Base-by-base conservation (phyloP, 371 early-diverging fungal genomes). In the Actinomortierella ambigua region DNA sequence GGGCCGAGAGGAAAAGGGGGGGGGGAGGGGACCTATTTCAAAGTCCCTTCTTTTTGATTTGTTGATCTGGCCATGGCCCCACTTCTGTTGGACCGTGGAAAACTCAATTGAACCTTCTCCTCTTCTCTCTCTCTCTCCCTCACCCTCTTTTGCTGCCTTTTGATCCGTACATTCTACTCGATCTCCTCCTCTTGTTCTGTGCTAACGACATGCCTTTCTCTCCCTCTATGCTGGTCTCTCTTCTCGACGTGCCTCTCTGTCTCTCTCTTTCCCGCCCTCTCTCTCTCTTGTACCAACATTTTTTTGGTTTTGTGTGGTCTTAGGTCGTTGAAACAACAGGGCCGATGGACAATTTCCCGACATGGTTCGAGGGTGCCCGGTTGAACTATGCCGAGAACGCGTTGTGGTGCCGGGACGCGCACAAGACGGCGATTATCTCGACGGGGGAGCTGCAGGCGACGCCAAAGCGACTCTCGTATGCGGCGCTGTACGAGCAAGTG, bases 371-470 rank as follows among this genome's bases (percentile, higher is more conserved):
- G 28, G 95, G 91, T 4, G 84, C 93, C 0, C 80, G 83, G 17
- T 79, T 98, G 39, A 98, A 97, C 80, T 96, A 92, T 78, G 92
- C 98, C 27, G 96, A 98, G 68, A 96, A 97, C 69, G 57, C 94
- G 23, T 75, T 98, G 42, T 83, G 84, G 79, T 89, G 88, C 65
- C 77, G 79, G 52, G 77, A 81, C 50, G 43, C 83, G 24, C 81
- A 89, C 23, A 87, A 87, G 65, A 64, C 85, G 9, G 95, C 97
- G 14, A 83, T 96, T 43, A 82, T 93, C 52, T 84, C 85, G 14
- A 87, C 90, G 22, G 91, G 91, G 65, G 79, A 68, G 53, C 47
- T 50, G 22, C 63, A 55, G 53, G 13, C 39, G 27, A 46, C 47
- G n/a, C 70, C 70, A 18, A 61, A 50, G 13, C 40, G 65, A 17